These are phyloP conservation scores for Dactylonectria estremocensis DNA, from an alignment of 2,329 filamentous ascomycete genomes.

Conservation along the genomic window DNA sequence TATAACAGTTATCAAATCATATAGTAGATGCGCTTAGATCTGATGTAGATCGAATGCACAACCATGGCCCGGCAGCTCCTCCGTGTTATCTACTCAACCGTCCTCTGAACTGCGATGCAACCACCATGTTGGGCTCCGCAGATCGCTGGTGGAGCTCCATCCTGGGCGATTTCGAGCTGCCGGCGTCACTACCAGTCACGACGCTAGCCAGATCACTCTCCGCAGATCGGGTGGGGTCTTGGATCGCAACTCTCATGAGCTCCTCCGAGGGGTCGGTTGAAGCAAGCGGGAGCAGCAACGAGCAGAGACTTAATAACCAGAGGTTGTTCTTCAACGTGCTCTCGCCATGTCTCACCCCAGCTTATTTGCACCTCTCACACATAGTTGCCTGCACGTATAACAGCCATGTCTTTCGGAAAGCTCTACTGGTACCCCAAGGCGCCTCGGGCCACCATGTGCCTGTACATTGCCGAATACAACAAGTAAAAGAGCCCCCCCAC, in stretches of 20 bases:
- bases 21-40: background rate
- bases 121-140: background rate
- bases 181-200: background rate
- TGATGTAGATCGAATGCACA: background rate
- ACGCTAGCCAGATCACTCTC: background rate
- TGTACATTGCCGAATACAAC: constrained; percentile 33
- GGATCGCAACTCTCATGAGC: background rate
- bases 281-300: background rate
- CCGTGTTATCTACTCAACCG: background rate
- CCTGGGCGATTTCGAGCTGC: background rate
- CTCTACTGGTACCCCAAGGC: constrained; percentile 34
- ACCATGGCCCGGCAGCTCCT: background rate
- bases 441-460: constrained; percentile 30
- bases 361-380: background rate
- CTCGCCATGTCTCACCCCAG: background rate
- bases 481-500: constrained; percentile 13
- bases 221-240: background rate
- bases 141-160: constrained; percentile 3
- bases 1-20: background rate
- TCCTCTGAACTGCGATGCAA: background rate
- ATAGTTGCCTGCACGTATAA: background rate
- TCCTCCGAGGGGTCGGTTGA: background rate
- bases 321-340: background rate
- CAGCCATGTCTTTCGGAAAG: constrained; percentile 23
- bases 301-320: background rate